These are phyloP conservation scores for Taxawa tesnikishii DNA, from an alignment of 2,329 filamentous ascomycete species.

Conservation along the genomic window DNA sequence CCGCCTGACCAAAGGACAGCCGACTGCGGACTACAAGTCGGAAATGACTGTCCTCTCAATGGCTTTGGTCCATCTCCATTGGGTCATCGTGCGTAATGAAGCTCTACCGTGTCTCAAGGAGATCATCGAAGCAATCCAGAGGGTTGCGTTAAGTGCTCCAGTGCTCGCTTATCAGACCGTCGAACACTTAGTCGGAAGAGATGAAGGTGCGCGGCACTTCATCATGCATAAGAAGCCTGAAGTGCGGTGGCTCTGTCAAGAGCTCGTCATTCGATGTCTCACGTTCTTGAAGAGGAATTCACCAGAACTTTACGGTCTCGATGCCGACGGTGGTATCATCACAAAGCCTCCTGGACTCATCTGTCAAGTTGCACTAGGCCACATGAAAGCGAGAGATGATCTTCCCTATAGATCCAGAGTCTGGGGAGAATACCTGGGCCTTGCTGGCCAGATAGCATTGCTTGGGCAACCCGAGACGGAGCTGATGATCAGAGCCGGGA, in stretches of 20 bases:
- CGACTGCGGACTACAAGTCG: too few relatives aligned
- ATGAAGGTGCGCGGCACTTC: too few relatives aligned
- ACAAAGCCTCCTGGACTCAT: neutral
- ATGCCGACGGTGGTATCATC: neutral
- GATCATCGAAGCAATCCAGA: constrained; percentile 40
- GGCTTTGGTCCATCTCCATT: constrained; percentile 56
- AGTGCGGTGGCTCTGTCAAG: too few relatives aligned
- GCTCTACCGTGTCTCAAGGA: constrained; percentile 51
- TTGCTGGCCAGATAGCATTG: constrained; percentile 7
- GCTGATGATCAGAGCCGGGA: constrained; percentile 5
- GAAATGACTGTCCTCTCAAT: constrained; percentile 46
- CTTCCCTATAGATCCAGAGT: neutral
- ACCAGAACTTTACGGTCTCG: constrained; percentile 14
- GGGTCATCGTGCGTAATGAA: constrained; percentile 60
- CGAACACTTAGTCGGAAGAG: too few relatives aligned
- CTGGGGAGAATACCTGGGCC: constrained; percentile 11
- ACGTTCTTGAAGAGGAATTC: constrained; percentile 20
- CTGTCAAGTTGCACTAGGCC: neutral
- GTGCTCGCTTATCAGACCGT: too few relatives aligned
- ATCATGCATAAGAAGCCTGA: constrained; percentile 17
- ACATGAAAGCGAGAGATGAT: constrained; percentile 1
- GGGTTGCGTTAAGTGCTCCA: constrained; percentile 38
- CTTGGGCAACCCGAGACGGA: constrained; percentile 8
- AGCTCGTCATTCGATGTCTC: constrained; percentile 21
- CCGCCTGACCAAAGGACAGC: too few relatives aligned